phyloP scores from a whole-genome alignment of 2,329 filamentous ascomycete species.

The Ramichloridium luteum region DNA sequence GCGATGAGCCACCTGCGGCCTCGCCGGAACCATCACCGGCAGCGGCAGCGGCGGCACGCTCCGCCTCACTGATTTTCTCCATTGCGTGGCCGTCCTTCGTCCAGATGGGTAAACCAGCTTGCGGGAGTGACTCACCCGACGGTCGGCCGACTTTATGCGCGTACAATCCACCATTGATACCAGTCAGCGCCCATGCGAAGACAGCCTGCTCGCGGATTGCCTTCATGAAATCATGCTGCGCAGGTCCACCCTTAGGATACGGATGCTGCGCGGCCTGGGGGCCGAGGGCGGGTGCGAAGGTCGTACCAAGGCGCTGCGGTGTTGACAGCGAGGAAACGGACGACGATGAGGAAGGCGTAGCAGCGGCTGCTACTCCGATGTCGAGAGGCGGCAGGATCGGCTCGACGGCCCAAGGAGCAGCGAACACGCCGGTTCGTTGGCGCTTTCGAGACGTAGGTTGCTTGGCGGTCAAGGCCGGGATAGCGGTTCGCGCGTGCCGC shows the following conservation, averaged over 20 bases:
- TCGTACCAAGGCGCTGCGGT: constrained; percentile 4
- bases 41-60: too few relatives aligned
- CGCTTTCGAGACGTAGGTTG: constrained; percentile 33
- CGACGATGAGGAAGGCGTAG: constrained; percentile 5
- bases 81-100: too few relatives aligned
- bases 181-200: constrained; percentile 73
- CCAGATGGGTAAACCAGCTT: constrained; percentile 50
- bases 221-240: constrained; percentile 55
- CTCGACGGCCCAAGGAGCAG: constrained; percentile 65
- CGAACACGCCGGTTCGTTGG: constrained; percentile 56
- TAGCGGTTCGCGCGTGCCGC: constrained; percentile 57
- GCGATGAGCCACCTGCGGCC: too few relatives aligned
- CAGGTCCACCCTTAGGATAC: constrained; percentile 37
- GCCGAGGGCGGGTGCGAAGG: constrained; percentile 28
- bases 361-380: constrained; percentile 18
- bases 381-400: constrained; percentile 42
- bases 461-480: constrained; percentile 49
- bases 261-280: constrained; percentile 19
- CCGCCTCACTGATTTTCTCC: too few relatives aligned
- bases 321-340: background rate
- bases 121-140: constrained; percentile 50
- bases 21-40: too few relatives aligned
- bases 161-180: constrained; percentile 65
- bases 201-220: constrained; percentile 75
- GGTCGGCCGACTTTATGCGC: constrained; percentile 51